phyloP scores from a whole-genome alignment of 805 yeast genomes.

The Myxozyma vanderwaltii region DNA sequence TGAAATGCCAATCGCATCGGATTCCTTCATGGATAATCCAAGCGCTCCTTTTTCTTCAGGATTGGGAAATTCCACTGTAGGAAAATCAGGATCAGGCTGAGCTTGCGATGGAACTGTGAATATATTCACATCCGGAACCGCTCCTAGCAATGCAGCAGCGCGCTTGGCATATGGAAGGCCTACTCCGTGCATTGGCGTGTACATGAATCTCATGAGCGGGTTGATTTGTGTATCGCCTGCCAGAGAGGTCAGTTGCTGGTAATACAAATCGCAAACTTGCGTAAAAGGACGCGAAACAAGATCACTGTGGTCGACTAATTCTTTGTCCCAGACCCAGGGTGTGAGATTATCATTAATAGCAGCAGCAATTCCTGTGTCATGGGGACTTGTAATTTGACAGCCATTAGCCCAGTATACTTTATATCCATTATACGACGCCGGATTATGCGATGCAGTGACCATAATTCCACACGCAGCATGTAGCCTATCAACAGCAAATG shows the following conservation, averaged over 20 bases:
- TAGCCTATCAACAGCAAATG: slow-evolving; percentile 71
- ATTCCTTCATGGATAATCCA: slow-evolving; percentile 64
- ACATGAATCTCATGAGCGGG: slow-evolving; percentile 56
- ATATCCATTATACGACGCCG: slow-evolving; percentile 77
- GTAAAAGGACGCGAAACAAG: slow-evolving; percentile 28
- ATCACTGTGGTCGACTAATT: slow-evolving; percentile 22
- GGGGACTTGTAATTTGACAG: slow-evolving; percentile 94
- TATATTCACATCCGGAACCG: slow-evolving; percentile 40
- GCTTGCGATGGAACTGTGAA: slow-evolving; percentile 64
- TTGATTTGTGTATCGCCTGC: slow-evolving; percentile 36
- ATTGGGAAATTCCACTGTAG: slow-evolving; percentile 87
- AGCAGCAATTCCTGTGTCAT: slow-evolving; percentile 70
- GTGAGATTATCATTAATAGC: slow-evolving; percentile 60
- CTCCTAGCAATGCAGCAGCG: slow-evolving; percentile 47
- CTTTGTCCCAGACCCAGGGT: slow-evolving; percentile 59
- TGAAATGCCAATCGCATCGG: slow-evolving; percentile 53
- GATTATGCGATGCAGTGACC: slow-evolving; percentile 81
- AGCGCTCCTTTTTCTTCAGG: slow-evolving; percentile 96
- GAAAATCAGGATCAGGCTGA: slow-evolving; percentile 78
- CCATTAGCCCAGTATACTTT: slow-evolving; percentile 93
- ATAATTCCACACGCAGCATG: slow-evolving; percentile 80
- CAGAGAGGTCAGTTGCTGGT: slow-evolving; percentile 8
- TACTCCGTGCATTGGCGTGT: slow-evolving; percentile 96
- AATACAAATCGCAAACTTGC: slow-evolving; percentile 22
- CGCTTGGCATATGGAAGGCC: slow-evolving; percentile 64